A percentile compares a stretch with the other conserved stretches of the same genome.
Evolutionary conservation across 139 green algal genomes (phyloP).

Genomic region (Gonium pectorale): DNA sequence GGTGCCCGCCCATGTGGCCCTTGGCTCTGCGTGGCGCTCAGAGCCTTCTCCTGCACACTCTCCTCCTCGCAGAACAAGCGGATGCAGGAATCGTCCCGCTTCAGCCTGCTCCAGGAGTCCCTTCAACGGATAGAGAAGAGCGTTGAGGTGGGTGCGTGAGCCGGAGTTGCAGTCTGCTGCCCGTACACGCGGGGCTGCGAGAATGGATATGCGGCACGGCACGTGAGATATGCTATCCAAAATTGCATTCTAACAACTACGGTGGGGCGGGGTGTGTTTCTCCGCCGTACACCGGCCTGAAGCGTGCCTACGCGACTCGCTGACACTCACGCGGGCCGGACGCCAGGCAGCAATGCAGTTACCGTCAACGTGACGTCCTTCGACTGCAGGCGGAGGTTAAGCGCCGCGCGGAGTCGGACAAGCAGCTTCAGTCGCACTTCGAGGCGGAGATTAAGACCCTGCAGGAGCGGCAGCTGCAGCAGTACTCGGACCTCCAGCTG

Average conservation of each 20-base stretch:
- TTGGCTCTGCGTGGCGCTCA: not conserved
- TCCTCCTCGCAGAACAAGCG: slow-evolving; percentile 59
- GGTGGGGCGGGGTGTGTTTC: too few species aligned
- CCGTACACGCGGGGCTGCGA: too few species aligned
- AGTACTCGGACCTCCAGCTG: slow-evolving; percentile 66
- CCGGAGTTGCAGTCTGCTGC: too few species aligned
- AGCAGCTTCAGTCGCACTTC: slow-evolving; percentile 74
- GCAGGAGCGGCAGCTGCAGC: slow-evolving; percentile 36
- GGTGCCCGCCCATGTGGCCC: too few species aligned
- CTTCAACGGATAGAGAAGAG: slow-evolving; percentile 76
- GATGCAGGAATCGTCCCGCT: slow-evolving; percentile 62
- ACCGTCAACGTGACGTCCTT: not conserved
- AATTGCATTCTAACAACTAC: too few species aligned
- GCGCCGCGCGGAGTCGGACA: slow-evolving; percentile 72
- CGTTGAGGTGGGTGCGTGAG: slow-evolving; percentile 75
- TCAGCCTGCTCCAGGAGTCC: slow-evolving; percentile 68
- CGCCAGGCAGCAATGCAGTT: too few species aligned
- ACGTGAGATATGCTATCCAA: too few species aligned
- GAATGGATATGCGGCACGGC: too few species aligned
- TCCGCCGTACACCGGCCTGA: too few species aligned
- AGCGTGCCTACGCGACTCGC: too few species aligned
- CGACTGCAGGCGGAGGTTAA: slow-evolving; percentile 67
- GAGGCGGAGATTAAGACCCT: slow-evolving; percentile 59
- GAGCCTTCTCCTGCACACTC: too few species aligned
- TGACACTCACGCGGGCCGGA: too few species aligned